Conservation (phyloP, 208 protist genomes). For the Trypanosoma cruzi region DNA sequence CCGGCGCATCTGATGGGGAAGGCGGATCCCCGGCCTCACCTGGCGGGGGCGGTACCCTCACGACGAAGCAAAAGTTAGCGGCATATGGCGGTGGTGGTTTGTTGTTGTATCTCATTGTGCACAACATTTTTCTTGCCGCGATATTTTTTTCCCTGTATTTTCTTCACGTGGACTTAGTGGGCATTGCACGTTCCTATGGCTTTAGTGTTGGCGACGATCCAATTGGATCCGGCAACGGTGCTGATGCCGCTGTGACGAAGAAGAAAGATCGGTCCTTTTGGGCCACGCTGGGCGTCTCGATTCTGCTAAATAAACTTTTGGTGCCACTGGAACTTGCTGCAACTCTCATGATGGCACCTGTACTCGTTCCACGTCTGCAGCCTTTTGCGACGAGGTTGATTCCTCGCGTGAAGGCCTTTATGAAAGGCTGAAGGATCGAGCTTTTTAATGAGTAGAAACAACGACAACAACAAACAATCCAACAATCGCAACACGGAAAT, state of each 20-base stretch:
- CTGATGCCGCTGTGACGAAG: slow-evolving; percentile 20
- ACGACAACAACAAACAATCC: slow-evolving; percentile 24
- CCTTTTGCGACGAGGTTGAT: slow-evolving; percentile 48
- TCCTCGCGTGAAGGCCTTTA: slow-evolving; percentile 32
- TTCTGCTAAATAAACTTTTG: slow-evolving; percentile 86
- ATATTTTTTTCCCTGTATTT: slow-evolving; percentile 80
- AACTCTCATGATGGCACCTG: slow-evolving; percentile 64
- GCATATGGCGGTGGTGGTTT: slow-evolving; percentile 79
- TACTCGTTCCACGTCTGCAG: slow-evolving; percentile 64
- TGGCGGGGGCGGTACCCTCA: background rate
- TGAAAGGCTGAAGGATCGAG: slow-evolving; percentile 21
- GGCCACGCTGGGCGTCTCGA: slow-evolving; percentile 59
- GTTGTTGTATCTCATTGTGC: slow-evolving; percentile 81
- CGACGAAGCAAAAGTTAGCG: slow-evolving; percentile 64
- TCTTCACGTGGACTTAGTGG: slow-evolving; percentile 69
- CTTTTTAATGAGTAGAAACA: background rate
- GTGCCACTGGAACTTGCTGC: slow-evolving; percentile 69
- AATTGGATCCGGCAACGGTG: slow-evolving; percentile 12
- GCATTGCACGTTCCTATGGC: slow-evolving; percentile 61
- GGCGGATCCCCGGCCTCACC: background rate
- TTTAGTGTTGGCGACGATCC: slow-evolving; percentile 51
- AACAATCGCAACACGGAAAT: background rate
- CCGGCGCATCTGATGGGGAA: background rate
- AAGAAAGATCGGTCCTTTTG: slow-evolving; percentile 54
- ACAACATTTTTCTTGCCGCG: slow-evolving; percentile 47